Evolutionary conservation across 148 eudicot genomes (phyloP).

Genomic region (Fagopyrum tataricum): DNA sequence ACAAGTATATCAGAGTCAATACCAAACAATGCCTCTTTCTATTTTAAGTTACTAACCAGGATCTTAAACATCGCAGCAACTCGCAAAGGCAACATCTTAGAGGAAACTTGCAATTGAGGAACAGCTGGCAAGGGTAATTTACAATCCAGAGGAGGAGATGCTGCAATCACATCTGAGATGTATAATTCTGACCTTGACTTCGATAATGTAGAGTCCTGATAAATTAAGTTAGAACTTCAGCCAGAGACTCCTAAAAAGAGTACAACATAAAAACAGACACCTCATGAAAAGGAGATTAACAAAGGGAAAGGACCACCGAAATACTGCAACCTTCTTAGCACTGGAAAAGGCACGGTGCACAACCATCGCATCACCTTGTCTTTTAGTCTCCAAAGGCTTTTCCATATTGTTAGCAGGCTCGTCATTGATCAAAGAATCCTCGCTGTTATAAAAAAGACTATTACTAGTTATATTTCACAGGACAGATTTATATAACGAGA

Average conservation of each 20-base stretch:
- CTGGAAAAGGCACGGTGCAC: slow-evolving; percentile 95
- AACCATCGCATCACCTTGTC: slow-evolving; percentile 87
- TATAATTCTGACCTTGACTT: slow-evolving; percentile 64
- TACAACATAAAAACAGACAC: neutral
- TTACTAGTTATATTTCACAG: neutral
- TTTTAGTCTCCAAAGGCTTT: slow-evolving; percentile 50
- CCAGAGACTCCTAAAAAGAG: neutral
- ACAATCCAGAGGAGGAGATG: slow-evolving; percentile 43
- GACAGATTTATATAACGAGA: neutral
- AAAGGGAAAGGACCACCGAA: slow-evolving; percentile 6
- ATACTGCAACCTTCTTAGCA: slow-evolving; percentile 47
- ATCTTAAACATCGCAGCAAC: slow-evolving; percentile 81
- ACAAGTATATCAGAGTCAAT: neutral
- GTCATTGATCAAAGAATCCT: slow-evolving; percentile 37
- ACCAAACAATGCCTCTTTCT: neutral
- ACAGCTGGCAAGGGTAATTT: slow-evolving; percentile 39
- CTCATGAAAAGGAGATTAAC: neutral
- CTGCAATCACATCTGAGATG: slow-evolving; percentile 60
- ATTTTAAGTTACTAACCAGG: slow-evolving; percentile 51
- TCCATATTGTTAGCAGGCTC: slow-evolving; percentile 30
- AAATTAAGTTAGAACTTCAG: slow-evolving; percentile 2
- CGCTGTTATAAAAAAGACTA: slow-evolving; percentile 31
- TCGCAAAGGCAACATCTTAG: slow-evolving; percentile 67
- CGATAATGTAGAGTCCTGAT: slow-evolving; percentile 53
- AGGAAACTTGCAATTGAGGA: slow-evolving; percentile 67